Evolutionary conservation across 768 basidiomycete genomes (phyloP), one percentile per base, ranked within the genome.

Genomic region (Psilocybe cyanescens): DNA sequence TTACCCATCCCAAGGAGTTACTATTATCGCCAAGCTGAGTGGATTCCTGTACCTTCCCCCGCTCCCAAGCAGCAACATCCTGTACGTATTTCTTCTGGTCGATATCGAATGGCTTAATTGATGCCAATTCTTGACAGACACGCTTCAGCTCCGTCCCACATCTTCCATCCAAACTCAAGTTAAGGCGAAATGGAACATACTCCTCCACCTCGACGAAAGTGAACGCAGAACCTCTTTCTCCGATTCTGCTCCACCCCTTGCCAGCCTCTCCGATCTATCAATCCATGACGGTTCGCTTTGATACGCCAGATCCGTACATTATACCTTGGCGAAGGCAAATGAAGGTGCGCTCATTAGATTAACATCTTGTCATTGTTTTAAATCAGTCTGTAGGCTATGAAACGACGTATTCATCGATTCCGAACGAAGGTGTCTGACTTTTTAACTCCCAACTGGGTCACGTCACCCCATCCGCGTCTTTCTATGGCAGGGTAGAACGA

Each of bases 281-380:
- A 41, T 58, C 61, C 2, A 62, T 60, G 59, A 56, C 61, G 17
- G 63, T 67, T 9, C 50, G 63, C 7, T 67, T 67, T 37, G 66
- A 67, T 49, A 60, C 61, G 2, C 61, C 61, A 2, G 61, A 60
- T 45, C 59, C 59, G 0, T 45, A 60, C 16, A 37, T 46, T 11
- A 6, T 58, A 5, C 47, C 57, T 16, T 65, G 58, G 59, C 58
- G 59, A 9, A 41, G 61, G 45, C 56, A 60, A 35, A 17, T 63
- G 4, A 60, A 61, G 45, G 66, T 65, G 30, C 49, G 49, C 19
- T 14, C 29, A 51, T 14, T 19, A 9, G 31, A 14, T 14, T 30
- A 8, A 51, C 29, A 6, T 19, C 30, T 16, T 14, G 4, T 44
- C 44, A 28, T 35, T 30, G 33, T 50, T 14, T 19, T 11, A 17